Base-by-base conservation (phyloP, 108 stramenopile genomes). In the Pseudonitzschia pungens region DNA sequence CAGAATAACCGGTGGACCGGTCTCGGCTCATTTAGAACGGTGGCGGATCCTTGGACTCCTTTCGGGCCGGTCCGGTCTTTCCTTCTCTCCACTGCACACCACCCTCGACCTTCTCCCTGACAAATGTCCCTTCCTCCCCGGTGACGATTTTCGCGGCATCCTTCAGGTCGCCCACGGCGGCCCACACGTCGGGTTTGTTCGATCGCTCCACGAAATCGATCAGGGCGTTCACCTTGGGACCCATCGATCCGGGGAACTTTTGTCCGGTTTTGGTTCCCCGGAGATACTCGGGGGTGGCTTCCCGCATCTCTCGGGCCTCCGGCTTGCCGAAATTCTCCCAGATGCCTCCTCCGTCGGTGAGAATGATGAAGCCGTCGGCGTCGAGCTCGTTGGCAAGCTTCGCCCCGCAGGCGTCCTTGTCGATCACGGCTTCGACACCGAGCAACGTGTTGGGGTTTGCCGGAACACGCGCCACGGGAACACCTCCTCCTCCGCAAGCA, bases 321-420 rank as follows among this genome's bases (percentile, higher is more conserved):
- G 89, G 89, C 66, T 92, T 92, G 36, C 92, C 92, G 70, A 84
- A 92, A 65, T 90, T 87, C 68, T 92, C 76, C 89, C 88, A 92
- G 62, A 89, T 89, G 67, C 71, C 71, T 29, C 92, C 92, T 22
- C 92, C 92, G 70, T 92, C 92, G 14, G 92, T 92, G 12, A 92
- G 69, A 55, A 92, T 92, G 51, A 92, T 90, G 73, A 71, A 90
- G 0, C 86, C 92, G 62, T 92, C 89, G n/a, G 92, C 92, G 48
- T 86, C 84, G 29, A 92, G 54, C 59, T 89, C 89, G 26, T 44
- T 60, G 18, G 89, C 89, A 20, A 92, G 78, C 68, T 89, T 87
- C 65, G 83, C 73, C 24, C 86, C 88, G 54, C 89, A 90, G 10
- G 74, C 73, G 68, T 92, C 92, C 72, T 67, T 55, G 56, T 71